A percentile compares a stretch with the other conserved stretches of the same genome.
Conservation (phyloP, 768 basidiomycete species). For the Hygrocybe punicea region DNA sequence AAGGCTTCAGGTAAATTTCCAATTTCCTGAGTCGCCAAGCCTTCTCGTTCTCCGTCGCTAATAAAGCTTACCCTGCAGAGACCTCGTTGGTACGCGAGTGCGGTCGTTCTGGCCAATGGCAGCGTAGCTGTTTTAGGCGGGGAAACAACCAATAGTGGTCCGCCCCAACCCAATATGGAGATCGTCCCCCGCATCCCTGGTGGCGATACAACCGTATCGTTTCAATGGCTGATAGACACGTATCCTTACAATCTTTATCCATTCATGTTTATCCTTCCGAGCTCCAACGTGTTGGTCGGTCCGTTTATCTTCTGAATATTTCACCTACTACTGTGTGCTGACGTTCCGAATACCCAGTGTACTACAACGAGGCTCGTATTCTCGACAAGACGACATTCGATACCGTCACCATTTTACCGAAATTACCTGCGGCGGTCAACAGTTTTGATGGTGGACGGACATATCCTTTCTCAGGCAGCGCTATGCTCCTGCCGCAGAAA, state of each 20-base stretch:
- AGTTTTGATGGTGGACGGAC: conserved; percentile 67
- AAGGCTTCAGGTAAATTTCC: conserved; percentile 51
- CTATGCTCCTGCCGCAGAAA: conserved; percentile 63
- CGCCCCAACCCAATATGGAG: conserved; percentile 66
- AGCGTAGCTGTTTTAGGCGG: conserved; percentile 48
- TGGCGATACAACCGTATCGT: conserved; percentile 54
- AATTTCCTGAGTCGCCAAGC: background rate
- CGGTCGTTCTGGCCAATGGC: conserved; percentile 69
- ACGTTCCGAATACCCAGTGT: conserved; percentile 40
- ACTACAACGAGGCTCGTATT: conserved; percentile 80
- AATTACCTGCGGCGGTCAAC: conserved; percentile 71
- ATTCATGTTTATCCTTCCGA: conserved; percentile 69
- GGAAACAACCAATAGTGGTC: conserved; percentile 65
- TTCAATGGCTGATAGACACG: conserved; percentile 67
- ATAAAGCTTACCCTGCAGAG: conserved; percentile 37
- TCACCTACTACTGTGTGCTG: background rate
- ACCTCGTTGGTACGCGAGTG: conserved; percentile 71
- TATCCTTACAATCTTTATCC: conserved; percentile 82
- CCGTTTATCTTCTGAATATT: conserved; percentile 12
- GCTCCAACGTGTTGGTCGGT: conserved; percentile 69
- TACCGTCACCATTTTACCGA: conserved; percentile 59
- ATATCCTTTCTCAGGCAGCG: conserved; percentile 73
- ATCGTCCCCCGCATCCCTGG: conserved; percentile 65
- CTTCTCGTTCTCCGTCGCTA: no score
- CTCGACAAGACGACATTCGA: conserved; percentile 63